Evolutionary conservation across 495 filamentous ascomycete genomes (phyloP), one percentile per base, ranked within the genome.

Genomic region (Lasiosphaeris hirsuta): DNA sequence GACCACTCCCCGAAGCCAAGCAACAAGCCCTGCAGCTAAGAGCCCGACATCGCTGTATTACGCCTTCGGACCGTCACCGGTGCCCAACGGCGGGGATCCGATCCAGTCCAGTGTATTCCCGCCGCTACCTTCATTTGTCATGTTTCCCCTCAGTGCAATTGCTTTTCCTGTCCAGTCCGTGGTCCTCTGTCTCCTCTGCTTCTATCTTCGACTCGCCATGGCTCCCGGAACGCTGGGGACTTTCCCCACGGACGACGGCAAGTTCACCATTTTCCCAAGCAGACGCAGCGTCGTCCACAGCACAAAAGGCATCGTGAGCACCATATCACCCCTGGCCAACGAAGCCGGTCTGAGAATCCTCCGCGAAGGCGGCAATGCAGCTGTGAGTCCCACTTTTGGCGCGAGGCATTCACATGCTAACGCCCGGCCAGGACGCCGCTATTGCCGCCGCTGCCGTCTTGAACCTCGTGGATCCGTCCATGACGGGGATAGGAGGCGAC

Each of bases 401-500:
- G 76, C 62, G 81, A 72, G 37, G 6, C 17, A 13, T 10, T 30
- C 47, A 33, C 17, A 52, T 58, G 7, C 42, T 43, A 11, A 50
- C 46, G n/a, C 6, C 1, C 4, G 14, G 33, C 9, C 14, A 63
- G 61, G 62, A 64, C 37, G 62, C 62, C 17, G 62, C 62, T 8
- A 38, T 64, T 15, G 62, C 62, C 10, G 55, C 58, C 8, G 85
- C 88, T 42, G 90, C 90, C 14, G 86, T 78, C 33, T 71, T 95
- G 23, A 92, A 92, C 65, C 80, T 94, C 56, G 90, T 90, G 7
- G 90, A 95, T 62, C 90, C 90, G 8, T 75, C 83, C 7, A 89
- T 84, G 10, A 93, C 90, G 8, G 90, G 90, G 4, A 92, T 95
- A 56, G 90, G 90, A 51, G 90, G 90, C 14, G 90, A 95, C 67